Evolutionary conservation across 129 eudicot species (phyloP).

Genomic region (Ambrosia trifida): DNA sequence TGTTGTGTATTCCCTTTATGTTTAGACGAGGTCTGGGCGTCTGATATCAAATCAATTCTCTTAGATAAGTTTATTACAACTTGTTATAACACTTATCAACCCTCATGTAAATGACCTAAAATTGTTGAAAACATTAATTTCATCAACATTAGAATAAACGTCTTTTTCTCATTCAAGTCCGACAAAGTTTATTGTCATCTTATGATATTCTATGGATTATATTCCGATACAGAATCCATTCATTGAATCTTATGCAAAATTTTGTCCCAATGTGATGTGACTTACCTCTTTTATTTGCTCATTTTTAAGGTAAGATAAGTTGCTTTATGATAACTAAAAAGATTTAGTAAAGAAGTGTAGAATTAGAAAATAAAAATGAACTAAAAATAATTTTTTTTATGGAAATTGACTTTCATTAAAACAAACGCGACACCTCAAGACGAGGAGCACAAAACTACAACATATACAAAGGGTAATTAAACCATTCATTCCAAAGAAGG

Average conservation of each 20-base stretch:
- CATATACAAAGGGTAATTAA: no score
- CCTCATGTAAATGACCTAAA: neutral
- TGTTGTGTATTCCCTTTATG: no score
- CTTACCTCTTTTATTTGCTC: neutral
- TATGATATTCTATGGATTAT: neutral
- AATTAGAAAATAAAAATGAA: neutral
- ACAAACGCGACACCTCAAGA: no score
- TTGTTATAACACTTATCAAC: neutral
- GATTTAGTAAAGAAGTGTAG: neutral
- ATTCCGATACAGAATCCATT: constrained; percentile 15
- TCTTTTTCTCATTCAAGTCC: neutral
- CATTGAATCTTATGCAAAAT: constrained; percentile 1
- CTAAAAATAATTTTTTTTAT: no score
- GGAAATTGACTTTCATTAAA: no score
- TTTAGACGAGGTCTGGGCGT: no score
- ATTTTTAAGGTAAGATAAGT: neutral
- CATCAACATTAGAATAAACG: neutral
- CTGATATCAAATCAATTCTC: no score
- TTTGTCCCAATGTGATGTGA: neutral
- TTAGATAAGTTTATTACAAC: no score
- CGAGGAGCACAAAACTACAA: no score
- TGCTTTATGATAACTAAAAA: neutral
- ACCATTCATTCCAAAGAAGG: no score
- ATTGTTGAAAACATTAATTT: neutral
- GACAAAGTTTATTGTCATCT: constrained; percentile 8